Percentiles rank a stretch among this genome's conserved stretches.
Evolutionary conservation across 148 eudicot species (phyloP).

Genomic region (Fagopyrum esculentum): DNA sequence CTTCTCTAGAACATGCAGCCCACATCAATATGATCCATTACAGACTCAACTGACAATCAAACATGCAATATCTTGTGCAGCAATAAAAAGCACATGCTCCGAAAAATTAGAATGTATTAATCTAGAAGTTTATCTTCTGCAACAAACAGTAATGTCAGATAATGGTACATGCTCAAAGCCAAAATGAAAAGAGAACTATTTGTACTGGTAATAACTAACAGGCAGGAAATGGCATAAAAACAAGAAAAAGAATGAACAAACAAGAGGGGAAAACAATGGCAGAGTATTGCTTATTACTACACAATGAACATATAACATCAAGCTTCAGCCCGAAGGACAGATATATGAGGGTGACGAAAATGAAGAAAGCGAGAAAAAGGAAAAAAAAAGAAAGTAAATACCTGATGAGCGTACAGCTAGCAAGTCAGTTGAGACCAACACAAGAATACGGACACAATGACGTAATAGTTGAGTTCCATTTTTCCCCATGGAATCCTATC

Average conservation of each 20-base stretch:
- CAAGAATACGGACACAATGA: conserved; percentile 93
- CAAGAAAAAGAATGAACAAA: background rate
- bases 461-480: conserved; percentile 97
- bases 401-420: conserved; percentile 94
- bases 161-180: background rate
- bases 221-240: background rate
- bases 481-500: conserved; percentile 98
- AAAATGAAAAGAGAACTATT: background rate
- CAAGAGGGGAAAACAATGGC: background rate
- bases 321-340: background rate
- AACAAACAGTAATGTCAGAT: background rate
- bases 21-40: background rate
- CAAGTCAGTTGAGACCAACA: conserved; percentile 80
- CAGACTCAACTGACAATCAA: background rate
- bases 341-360: background rate
- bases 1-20: conserved; percentile 4
- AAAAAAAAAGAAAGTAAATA: conserved; percentile 23
- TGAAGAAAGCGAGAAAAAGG: background rate
- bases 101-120: background rate
- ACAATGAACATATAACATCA: background rate
- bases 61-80: background rate
- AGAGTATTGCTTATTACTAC: background rate
- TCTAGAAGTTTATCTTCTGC: background rate
- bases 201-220: background rate
- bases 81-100: background rate